These are phyloP conservation scores for Aureoboletus auriporus DNA, from an alignment of 768 basidiomycete genomes.

Conservation along the genomic window DNA sequence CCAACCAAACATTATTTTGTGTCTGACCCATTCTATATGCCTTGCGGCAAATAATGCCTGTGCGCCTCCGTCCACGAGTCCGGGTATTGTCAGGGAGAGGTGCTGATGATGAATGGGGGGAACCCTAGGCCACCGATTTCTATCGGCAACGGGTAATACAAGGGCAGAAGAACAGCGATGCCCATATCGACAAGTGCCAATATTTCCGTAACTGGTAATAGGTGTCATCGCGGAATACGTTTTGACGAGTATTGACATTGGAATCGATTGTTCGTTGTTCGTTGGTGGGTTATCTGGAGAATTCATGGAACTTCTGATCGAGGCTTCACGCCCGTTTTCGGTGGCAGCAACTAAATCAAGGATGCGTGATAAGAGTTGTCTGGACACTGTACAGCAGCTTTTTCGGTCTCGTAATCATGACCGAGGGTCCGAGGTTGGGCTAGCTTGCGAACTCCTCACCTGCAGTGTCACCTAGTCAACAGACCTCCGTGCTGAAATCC, in stretches of 20 bases:
- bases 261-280: slow-evolving; percentile 4
- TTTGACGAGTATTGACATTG: slow-evolving; percentile 32
- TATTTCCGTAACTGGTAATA: slow-evolving; percentile 37
- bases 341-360: slow-evolving; percentile 20
- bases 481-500: no score
- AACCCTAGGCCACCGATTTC: slow-evolving; percentile 41
- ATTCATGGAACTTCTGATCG: background rate
- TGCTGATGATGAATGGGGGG: slow-evolving; percentile 38
- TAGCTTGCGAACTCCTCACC: no score
- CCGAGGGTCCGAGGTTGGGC: no score
- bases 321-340: background rate
- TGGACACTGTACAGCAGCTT: no score
- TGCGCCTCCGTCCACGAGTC: slow-evolving; percentile 34
- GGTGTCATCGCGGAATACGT: slow-evolving; percentile 35
- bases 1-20: slow-evolving; percentile 35
- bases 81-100: slow-evolving; percentile 31
- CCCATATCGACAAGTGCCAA: slow-evolving; percentile 41
- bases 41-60: slow-evolving; percentile 40
- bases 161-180: slow-evolving; percentile 36
- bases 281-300: background rate
- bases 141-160: slow-evolving; percentile 43
- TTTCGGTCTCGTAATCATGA: no score
- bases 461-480: no score
- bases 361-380: slow-evolving; percentile 22
- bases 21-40: slow-evolving; percentile 38